phyloP scores from a whole-genome alignment of 2,329 filamentous ascomycete genomes.

The Parafenestella ontariensis region DNA sequence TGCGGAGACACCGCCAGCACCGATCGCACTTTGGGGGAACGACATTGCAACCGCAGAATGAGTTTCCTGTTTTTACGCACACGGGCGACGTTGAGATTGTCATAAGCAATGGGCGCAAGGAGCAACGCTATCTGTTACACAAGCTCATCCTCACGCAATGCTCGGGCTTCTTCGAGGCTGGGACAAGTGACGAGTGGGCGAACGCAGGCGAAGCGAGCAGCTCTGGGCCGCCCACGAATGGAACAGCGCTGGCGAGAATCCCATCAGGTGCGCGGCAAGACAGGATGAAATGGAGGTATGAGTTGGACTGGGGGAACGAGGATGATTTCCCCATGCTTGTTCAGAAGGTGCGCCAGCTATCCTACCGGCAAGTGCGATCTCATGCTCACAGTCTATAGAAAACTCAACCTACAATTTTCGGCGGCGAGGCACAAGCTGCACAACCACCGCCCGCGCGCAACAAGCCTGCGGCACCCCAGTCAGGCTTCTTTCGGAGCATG shows the following conservation, averaged over 20 bases:
- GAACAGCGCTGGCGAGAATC: constrained; percentile 49
- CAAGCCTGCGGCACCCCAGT: constrained; percentile 68
- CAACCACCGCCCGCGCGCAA: constrained; percentile 64
- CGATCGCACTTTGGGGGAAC: constrained; percentile 78
- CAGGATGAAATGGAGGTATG: constrained; percentile 81
- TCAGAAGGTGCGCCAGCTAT: constrained; percentile 67
- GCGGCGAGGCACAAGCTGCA: constrained; percentile 52
- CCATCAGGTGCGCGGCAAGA: constrained; percentile 51
- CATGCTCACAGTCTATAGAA: constrained; percentile 24
- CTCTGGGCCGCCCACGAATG: constrained; percentile 28
- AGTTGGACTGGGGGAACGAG: constrained; percentile 76
- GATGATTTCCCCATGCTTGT: constrained; percentile 87
- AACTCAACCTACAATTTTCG: constrained; percentile 63
- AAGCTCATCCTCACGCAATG: constrained; percentile 86
- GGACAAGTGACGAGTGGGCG: constrained; percentile 81
- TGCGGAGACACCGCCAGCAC: constrained; percentile 74
- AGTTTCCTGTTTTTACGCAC: constrained; percentile 89
- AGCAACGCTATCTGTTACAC: constrained; percentile 87
- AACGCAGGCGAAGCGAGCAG: constrained; percentile 43
- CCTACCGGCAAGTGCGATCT: background rate
- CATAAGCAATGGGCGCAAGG: constrained; percentile 71
- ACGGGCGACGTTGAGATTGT: constrained; percentile 93
- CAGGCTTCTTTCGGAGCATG: constrained; percentile 85
- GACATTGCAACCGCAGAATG: constrained; percentile 77
- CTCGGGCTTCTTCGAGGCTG: constrained; percentile 92